A percentile compares a stretch with the other conserved stretches of the same genome.
These are phyloP conservation scores for Corynespora cassiicola DNA, from an alignment of 2,329 filamentous ascomycete genomes.

Conservation along the genomic window DNA sequence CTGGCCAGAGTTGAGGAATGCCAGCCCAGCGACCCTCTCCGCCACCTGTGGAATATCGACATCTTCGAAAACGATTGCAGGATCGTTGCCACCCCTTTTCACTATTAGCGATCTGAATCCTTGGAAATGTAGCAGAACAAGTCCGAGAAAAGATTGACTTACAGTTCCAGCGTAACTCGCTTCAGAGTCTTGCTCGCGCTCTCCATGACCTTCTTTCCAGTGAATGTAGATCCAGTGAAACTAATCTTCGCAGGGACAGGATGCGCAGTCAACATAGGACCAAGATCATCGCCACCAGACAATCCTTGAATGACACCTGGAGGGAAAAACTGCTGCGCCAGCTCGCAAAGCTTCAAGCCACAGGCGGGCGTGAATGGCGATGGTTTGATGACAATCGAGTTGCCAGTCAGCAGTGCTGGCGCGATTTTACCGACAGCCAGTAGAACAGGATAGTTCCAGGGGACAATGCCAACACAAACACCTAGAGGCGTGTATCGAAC, in stretches of 20 bases:
- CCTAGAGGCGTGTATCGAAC: conserved; percentile 49
- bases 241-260: conserved; percentile 64
- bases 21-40: conserved; percentile 43
- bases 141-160: too few species aligned
- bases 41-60: conserved; percentile 46
- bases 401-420: conserved; percentile 61
- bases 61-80: conserved; percentile 62
- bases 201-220: conserved; percentile 64
- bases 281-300: conserved; percentile 63
- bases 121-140: too few species aligned
- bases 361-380: conserved; percentile 61
- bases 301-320: conserved; percentile 65
- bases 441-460: conserved; percentile 57
- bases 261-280: conserved; percentile 62
- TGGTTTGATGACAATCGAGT: conserved; percentile 60
- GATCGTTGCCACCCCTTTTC: conserved; percentile 66
- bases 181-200: conserved; percentile 61
- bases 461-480: conserved; percentile 36
- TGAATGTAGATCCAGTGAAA: conserved; percentile 65
- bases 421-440: conserved; percentile 59
- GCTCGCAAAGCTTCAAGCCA: conserved; percentile 61
- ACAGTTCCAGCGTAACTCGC: conserved; percentile 63
- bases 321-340: conserved; percentile 63
- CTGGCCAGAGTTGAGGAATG: conserved; percentile 65
- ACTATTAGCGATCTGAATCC: too few species aligned